Evolutionary conservation across 2,329 filamentous ascomycete genomes (phyloP), one percentile per base, ranked within the genome.

Genomic region (Hypoxylon sp.): DNA sequence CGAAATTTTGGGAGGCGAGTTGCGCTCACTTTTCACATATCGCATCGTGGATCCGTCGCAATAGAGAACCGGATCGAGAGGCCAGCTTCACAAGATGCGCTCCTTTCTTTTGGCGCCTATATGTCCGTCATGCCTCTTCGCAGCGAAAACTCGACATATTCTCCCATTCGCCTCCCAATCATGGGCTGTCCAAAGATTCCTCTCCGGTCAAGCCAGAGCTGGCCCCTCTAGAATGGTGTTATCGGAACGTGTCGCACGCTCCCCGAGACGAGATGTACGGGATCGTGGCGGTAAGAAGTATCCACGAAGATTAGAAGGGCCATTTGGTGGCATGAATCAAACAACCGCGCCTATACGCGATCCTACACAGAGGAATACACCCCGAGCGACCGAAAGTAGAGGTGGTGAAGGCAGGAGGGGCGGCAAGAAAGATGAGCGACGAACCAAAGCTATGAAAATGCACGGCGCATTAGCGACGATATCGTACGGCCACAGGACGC

Each of bases 371-470:
- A 65, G 65, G 24, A 58, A 45, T 38, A 16, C 61, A n/a, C 59
- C 69, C 55, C 56, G 62, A 68, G 12, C 38, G 24, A 49, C 33
- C 26, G 68, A 71, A 18, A 52, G 51, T 26, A 69, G 54, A 40
- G 59, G 38, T 12, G 22, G 28, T 24, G 69, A 70, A 18, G 61
- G 67, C 68, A 56, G 6, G 36, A 63, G 22, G 33, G 52, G 26
- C 12, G 33, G 45, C 11, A 78, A 82, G 76, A 81, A 83, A 66
- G 78, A 80, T 62, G 81, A 82, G 20, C 82, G 84, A 50, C 79
- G 85, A 6, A 91, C 87, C 78, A 94, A 96, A 76, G 94, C 95
- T 3, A 83, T 98, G 78, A 97, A 96, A 81, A 98, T 98, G 95
- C 95, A 97, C 77, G 88, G 89, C 53, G 85, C 91, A 1, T 82